These are phyloP conservation scores for Naganishia vaughanmartiniae DNA, from an alignment of 768 basidiomycete species.

Conservation along the genomic window DNA sequence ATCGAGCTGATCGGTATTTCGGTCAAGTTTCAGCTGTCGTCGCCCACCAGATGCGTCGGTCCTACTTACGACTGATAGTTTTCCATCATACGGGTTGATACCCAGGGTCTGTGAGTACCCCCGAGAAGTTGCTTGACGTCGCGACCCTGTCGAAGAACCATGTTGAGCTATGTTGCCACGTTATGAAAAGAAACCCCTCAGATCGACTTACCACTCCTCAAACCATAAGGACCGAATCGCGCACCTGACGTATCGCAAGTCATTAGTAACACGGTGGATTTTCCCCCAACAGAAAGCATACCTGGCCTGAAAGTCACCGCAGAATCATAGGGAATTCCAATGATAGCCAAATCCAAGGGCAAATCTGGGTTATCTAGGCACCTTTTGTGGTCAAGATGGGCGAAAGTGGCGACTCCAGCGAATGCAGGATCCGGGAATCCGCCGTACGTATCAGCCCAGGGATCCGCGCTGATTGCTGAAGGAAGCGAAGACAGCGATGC, in stretches of 20 bases:
- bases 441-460: slow-evolving; percentile 62
- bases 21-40: no score
- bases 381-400: slow-evolving; percentile 70
- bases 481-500: neutral
- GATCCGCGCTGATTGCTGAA: neutral
- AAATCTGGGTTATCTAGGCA: slow-evolving; percentile 62
- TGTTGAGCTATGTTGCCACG: neutral
- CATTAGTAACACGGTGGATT: neutral
- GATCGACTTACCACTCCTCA: slow-evolving; percentile 57
- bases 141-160: slow-evolving; percentile 34
- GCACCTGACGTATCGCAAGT: slow-evolving; percentile 59
- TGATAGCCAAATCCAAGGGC: slow-evolving; percentile 70
- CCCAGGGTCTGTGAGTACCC: slow-evolving; percentile 37
- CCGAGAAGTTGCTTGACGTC: slow-evolving; percentile 39
- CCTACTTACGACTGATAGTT: slow-evolving; percentile 38
- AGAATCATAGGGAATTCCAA: slow-evolving; percentile 56
- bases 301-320: slow-evolving; percentile 46
- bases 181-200: neutral
- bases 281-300: neutral
- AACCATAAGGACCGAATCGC: slow-evolving; percentile 81
- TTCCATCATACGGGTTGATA: slow-evolving; percentile 44
- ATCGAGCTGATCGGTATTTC: slow-evolving; percentile 57
- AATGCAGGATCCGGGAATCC: slow-evolving; percentile 69
- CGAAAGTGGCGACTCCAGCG: slow-evolving; percentile 77
- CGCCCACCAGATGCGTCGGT: neutral